Evolutionary conservation across 116 monocot species (phyloP).

Genomic region (Papilionanthe hybrid): DNA sequence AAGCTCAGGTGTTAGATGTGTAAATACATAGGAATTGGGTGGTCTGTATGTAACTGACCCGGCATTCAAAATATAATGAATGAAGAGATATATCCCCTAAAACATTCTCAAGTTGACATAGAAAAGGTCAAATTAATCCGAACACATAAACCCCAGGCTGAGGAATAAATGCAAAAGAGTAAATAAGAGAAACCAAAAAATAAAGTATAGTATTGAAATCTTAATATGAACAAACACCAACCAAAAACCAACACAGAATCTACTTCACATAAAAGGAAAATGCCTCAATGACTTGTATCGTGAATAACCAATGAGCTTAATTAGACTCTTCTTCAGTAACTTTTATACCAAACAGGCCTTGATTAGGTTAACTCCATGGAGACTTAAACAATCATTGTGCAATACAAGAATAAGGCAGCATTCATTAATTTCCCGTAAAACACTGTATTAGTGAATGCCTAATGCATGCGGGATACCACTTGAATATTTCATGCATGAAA

Average conservation of each 20-base stretch:
- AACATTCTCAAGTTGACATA: constrained; percentile 1
- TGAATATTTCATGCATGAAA: not conserved
- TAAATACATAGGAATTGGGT: too few relatives aligned
- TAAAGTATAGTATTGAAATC: not conserved
- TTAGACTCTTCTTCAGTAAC: not conserved
- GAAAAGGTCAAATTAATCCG: not conserved
- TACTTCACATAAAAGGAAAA: not conserved
- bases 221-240: not conserved
- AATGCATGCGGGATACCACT: not conserved
- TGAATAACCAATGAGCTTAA: not conserved
- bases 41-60: too few relatives aligned
- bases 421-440: not conserved
- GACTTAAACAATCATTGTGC: not conserved
- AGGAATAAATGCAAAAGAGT: not conserved
- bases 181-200: not conserved
- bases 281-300: not conserved
- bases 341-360: not conserved
- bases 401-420: constrained; percentile 1
- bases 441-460: not conserved
- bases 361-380: not conserved
- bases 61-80: not conserved
- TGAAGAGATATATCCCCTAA: not conserved
- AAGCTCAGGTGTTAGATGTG: too few relatives aligned
- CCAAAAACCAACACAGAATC: not conserved
- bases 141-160: not conserved